Conservation (phyloP, 2,329 filamentous ascomycete species). For the Emericellopsis cladophorae region DNA sequence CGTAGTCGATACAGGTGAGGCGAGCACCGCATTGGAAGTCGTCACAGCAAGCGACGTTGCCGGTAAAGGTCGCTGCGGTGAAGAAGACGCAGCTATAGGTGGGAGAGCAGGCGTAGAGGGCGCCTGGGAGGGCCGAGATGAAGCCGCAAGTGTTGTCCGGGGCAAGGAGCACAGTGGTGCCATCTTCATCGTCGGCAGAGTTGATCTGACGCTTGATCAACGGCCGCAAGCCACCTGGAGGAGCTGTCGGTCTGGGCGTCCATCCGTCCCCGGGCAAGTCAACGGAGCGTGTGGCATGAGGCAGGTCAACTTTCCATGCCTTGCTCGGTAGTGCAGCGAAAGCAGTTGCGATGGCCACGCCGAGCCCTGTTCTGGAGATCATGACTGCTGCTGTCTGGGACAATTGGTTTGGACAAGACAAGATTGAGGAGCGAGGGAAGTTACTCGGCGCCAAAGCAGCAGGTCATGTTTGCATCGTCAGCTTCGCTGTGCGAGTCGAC, state of each 20-base stretch:
- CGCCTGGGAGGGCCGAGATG: constrained; percentile 24
- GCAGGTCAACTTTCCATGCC: constrained; percentile 6
- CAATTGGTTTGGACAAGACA: too few species aligned
- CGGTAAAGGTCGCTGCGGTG: constrained; percentile 14
- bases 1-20: constrained; percentile 24
- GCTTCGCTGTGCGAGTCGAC: too few species aligned
- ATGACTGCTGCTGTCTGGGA: too few species aligned
- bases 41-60: constrained; percentile 30
- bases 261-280: constrained; percentile 19
- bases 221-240: constrained; percentile 18
- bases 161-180: constrained; percentile 24
- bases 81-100: constrained; percentile 26
- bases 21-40: constrained; percentile 17
- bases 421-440: too few species aligned
- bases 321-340: too few species aligned
- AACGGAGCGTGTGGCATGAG: constrained; percentile 20
- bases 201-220: constrained; percentile 15
- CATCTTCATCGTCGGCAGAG: constrained; percentile 7
- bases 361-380: too few species aligned
- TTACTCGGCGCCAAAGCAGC: too few species aligned
- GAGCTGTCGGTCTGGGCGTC: constrained; percentile 26
- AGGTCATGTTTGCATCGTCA: too few species aligned
- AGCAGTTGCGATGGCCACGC: too few species aligned
- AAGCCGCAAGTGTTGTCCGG: constrained; percentile 39
- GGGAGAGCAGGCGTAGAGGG: constrained; percentile 24